Evolutionary conservation across 441 rosid genomes (phyloP).

Genomic region (Adansonia madagascariensis): DNA sequence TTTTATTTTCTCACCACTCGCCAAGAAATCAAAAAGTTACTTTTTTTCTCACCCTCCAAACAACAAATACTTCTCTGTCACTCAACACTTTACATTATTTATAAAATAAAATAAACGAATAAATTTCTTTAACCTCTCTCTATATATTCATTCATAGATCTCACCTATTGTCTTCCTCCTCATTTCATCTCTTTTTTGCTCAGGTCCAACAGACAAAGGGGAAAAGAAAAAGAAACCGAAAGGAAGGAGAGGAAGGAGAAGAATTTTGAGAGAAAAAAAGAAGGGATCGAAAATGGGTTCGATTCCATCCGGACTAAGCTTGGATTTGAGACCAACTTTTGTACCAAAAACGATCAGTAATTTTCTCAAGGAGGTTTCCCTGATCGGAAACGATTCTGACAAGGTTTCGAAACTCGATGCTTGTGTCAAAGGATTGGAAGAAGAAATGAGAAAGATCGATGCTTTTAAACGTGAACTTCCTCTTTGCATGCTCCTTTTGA

Average conservation of each 20-base stretch:
- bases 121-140: conserved; percentile 7
- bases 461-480: conserved; percentile 86
- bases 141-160: conserved; percentile 46
- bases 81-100: conserved; percentile 14
- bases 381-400: conserved; percentile 47
- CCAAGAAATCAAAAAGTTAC: not conserved
- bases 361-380: conserved; percentile 50
- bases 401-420: conserved; percentile 52
- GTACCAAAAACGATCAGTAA: conserved; percentile 60
- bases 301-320: conserved; percentile 66
- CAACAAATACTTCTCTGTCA: conserved; percentile 28
- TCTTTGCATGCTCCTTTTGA: conserved; percentile 73
- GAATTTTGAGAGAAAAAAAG: conserved; percentile 13
- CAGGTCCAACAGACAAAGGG: not conserved
- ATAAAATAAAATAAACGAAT: not conserved
- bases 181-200: conserved; percentile 13
- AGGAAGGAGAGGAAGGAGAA: not conserved
- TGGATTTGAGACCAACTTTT: conserved; percentile 59
- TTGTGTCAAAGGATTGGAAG: conserved; percentile 64
- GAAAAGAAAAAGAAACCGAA: not conserved
- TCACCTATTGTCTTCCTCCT: conserved; percentile 37
- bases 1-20: conserved; percentile 10
- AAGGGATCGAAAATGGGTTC: conserved; percentile 52
- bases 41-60: conserved; percentile 31
- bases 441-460: conserved; percentile 84